Conservation (phyloP, 345 rosid species). For the Linum lewisii region DNA sequence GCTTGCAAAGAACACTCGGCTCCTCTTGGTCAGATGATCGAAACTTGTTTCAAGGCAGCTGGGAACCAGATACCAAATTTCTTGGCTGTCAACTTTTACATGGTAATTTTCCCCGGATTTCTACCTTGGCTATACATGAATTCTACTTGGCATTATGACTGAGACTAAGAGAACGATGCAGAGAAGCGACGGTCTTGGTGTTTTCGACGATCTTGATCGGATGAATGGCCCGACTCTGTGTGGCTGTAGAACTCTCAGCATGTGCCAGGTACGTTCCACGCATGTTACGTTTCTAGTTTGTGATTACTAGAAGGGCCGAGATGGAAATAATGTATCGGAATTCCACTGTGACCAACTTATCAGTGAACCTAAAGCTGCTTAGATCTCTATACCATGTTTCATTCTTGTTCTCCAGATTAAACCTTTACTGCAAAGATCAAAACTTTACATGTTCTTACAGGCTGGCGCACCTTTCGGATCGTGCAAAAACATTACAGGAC, state of each 20-base stretch:
- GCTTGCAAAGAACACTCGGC: conserved; percentile 95
- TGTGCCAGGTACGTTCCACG: conserved; percentile 94
- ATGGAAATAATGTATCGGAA: no score
- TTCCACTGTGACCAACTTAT: no score
- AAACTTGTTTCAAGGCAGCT: conserved; percentile 76
- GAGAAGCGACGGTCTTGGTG: conserved; percentile 98
- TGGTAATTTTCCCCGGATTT: conserved; percentile 34
- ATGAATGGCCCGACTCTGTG: conserved; percentile 79
- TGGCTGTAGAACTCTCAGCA: conserved; percentile 64
- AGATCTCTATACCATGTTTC: no score
- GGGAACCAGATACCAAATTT: conserved; percentile 82
- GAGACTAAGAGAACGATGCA: conserved; percentile 23
- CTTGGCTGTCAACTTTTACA: conserved; percentile 90
- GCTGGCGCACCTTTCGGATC: conserved; percentile 80
- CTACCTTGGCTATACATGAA: background rate
- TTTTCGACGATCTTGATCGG: conserved; percentile 68
- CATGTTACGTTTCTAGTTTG: background rate
- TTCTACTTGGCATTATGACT: conserved; percentile 15
- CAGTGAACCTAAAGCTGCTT: no score
- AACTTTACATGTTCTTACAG: conserved; percentile 26
- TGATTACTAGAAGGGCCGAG: background rate
- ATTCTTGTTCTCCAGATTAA: no score
- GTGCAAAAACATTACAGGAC: conserved; percentile 58
- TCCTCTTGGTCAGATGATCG: conserved; percentile 74
- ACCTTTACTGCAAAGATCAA: background rate